These are phyloP conservation scores for Lophiotrema nucula DNA, from an alignment of 495 filamentous ascomycete species.

Conservation along the genomic window DNA sequence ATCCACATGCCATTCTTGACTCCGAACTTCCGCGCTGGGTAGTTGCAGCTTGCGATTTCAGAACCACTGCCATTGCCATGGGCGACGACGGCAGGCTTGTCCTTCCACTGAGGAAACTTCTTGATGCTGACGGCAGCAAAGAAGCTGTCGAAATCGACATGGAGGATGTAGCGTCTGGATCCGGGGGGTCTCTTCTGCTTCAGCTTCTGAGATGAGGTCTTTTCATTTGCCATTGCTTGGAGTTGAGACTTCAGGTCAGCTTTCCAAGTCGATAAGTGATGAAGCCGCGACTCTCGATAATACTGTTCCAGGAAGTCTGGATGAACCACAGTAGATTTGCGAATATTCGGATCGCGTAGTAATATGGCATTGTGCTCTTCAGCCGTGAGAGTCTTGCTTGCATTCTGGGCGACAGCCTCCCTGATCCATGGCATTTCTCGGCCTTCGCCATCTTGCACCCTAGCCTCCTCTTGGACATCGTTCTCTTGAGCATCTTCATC, in stretches of 20 bases:
- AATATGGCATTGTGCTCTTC: slow-evolving; percentile 88
- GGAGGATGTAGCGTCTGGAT: slow-evolving; percentile 78
- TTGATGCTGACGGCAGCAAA: slow-evolving; percentile 88
- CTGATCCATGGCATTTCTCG: not conserved
- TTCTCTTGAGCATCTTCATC: not conserved
- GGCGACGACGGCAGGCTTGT: slow-evolving; percentile 86
- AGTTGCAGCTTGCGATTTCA: slow-evolving; percentile 97
- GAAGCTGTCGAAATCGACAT: slow-evolving; percentile 98
- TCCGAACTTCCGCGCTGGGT: slow-evolving; percentile 78
- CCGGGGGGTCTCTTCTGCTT: slow-evolving; percentile 54
- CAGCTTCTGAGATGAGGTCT: slow-evolving; percentile 53
- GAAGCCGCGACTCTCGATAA: slow-evolving; percentile 87
- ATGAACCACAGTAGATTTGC: slow-evolving; percentile 81
- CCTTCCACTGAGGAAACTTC: slow-evolving; percentile 70
- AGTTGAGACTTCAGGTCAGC: slow-evolving; percentile 84
- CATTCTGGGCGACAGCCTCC: not conserved
- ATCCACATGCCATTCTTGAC: slow-evolving; percentile 99
- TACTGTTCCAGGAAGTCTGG: slow-evolving; percentile 91
- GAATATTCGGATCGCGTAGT: slow-evolving; percentile 75
- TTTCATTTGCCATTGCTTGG: slow-evolving; percentile 72
- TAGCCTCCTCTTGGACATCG: not conserved
- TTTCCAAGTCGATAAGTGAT: slow-evolving; percentile 96
- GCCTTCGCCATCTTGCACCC: not conserved
- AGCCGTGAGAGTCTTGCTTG: slow-evolving; percentile 61
- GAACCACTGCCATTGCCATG: slow-evolving; percentile 82